Evolutionary conservation across 148 eudicot species (phyloP).

Genomic region (Amaranthus palmeri): DNA sequence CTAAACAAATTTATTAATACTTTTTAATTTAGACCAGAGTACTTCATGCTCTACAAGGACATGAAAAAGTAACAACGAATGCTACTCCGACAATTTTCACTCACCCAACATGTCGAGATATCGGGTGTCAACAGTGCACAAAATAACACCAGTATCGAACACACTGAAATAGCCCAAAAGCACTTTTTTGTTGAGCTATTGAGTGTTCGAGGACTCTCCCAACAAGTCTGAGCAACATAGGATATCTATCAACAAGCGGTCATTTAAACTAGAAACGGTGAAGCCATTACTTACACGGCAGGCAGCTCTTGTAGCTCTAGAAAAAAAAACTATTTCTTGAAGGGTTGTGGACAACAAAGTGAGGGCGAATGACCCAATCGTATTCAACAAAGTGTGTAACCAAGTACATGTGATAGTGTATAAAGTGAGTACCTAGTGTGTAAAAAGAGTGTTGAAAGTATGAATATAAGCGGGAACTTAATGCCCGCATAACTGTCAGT

Average conservation of each 20-base stretch:
- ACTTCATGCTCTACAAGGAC: background rate
- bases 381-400: background rate
- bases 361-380: background rate
- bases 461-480: background rate
- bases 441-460: background rate
- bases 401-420: background rate
- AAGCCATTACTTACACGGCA: background rate
- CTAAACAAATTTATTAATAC: background rate
- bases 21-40: background rate
- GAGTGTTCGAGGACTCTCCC: too few species aligned
- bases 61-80: background rate
- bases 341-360: background rate
- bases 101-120: too few species aligned
- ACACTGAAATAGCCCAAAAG: too few species aligned
- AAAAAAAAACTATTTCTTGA: background rate
- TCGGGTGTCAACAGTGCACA: too few species aligned
- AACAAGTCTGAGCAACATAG: background rate
- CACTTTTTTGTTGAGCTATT: too few species aligned
- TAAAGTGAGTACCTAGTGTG: background rate
- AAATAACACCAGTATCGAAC: too few species aligned
- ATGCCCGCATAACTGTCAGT: too few species aligned
- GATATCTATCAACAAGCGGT: background rate
- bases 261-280: background rate
- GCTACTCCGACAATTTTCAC: too few species aligned
- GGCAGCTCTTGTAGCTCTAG: background rate